These are phyloP conservation scores for Evernia prunastri DNA, from an alignment of 495 filamentous ascomycete genomes.

Conservation along the genomic window DNA sequence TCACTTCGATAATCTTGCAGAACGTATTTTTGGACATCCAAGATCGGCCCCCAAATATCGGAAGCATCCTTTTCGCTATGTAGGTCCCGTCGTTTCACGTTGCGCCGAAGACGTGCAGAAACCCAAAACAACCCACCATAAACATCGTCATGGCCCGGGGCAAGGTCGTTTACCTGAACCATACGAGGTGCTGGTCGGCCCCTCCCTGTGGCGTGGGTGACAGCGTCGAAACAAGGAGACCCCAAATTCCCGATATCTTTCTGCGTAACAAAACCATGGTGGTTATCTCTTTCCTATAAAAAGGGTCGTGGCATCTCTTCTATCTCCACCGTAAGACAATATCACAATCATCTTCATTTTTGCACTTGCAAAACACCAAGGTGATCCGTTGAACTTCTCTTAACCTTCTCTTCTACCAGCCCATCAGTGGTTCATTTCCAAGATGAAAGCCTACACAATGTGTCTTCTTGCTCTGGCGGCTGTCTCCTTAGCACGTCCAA, in stretches of 20 bases:
- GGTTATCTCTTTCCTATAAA: not conserved
- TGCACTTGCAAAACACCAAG: not conserved
- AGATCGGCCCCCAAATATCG: not conserved
- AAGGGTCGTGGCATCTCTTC: not conserved
- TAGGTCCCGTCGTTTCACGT: not conserved
- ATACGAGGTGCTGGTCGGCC: not conserved
- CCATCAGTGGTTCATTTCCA: not conserved
- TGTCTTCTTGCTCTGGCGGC: conserved; percentile 11
- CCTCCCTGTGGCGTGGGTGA: not conserved
- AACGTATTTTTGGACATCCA: not conserved
- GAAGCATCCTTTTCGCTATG: not conserved
- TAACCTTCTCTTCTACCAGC: not conserved
- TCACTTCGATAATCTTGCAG: not conserved
- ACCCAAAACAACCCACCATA: not conserved
- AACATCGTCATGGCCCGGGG: not conserved
- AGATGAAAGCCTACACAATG: conserved; percentile 7
- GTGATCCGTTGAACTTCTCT: not conserved
- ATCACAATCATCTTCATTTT: not conserved
- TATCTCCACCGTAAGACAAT: not conserved
- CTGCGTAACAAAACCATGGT: not conserved
- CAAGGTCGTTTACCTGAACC: not conserved
- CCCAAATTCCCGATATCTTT: not conserved
- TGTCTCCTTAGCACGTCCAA: conserved; percentile 8
- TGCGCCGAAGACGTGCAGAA: conserved; percentile 2
- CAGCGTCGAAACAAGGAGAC: not conserved